Conservation (phyloP, 2,329 filamentous ascomycete genomes). For the Penicillium sp. region DNA sequence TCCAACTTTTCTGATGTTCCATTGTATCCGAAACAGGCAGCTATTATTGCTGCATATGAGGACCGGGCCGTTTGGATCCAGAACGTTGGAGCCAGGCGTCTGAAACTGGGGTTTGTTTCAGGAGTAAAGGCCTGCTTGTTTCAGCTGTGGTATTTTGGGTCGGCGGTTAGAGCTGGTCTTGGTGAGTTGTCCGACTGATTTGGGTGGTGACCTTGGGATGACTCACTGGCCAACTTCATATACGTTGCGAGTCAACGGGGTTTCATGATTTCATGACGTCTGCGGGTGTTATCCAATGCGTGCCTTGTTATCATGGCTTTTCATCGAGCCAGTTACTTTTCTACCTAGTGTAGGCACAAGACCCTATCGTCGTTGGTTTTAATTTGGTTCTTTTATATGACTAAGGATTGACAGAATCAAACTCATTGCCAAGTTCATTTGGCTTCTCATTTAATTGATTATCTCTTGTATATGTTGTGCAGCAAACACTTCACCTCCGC, state of each 20-base stretch:
- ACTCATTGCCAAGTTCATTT: background rate
- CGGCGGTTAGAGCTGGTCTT: slow-evolving; percentile 6
- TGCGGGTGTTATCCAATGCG: too few relatives aligned
- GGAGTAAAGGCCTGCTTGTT: slow-evolving; percentile 2
- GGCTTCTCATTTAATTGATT: too few relatives aligned
- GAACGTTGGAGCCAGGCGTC: background rate
- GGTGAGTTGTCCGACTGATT: background rate
- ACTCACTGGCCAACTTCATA: background rate
- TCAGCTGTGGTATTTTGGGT: slow-evolving; percentile 5
- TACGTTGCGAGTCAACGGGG: too few relatives aligned
- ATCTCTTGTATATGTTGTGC: too few relatives aligned
- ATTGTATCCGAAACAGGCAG: background rate
- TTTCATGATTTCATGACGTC: too few relatives aligned
- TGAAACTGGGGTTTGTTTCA: slow-evolving; percentile 8
- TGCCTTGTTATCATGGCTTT: too few relatives aligned
- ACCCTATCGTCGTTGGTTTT: too few relatives aligned
- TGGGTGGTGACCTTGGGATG: background rate
- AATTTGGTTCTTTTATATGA: too few relatives aligned
- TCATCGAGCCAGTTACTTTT: too few relatives aligned
- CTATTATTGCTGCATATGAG: background rate
- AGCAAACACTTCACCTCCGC: background rate
- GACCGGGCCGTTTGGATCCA: background rate
- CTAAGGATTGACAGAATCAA: background rate
- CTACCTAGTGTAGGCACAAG: too few relatives aligned
- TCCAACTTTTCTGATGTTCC: background rate